Evolutionary conservation across 2,329 filamentous ascomycete species (phyloP), one percentile per base, ranked within the genome.

Genomic region (Scopulariopsis brevicaulis): DNA sequence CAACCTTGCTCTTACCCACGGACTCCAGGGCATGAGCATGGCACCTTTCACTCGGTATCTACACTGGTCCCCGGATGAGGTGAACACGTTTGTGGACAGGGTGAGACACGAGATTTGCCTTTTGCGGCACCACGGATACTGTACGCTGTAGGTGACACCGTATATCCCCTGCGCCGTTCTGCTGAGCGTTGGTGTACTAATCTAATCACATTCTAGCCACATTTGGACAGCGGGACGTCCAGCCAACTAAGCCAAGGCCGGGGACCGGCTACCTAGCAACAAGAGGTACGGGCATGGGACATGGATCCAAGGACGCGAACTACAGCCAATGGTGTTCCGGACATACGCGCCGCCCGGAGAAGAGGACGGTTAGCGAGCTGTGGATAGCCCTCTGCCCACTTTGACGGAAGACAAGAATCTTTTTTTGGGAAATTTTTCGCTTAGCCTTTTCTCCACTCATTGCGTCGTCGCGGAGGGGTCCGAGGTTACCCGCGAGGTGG

Each of bases 1-100:
- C 72, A 91, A 93, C 66, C 74, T 93, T 25, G 86, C 84, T 46
- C 76, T 96, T 63, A 84, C 80, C 12, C 83, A 89, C 66, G 87
- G 87, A 28, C 72, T 95, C 55, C 82, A 90, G 64, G 84, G 85
- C 14, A 75, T 95, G 65, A 86, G 85, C 62, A 70, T 94, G 65
- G 87, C 80, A 40, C 87, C 91, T 8, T 79, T 96, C 66, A 85
- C 82, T 52, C 80, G 71, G 56, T 65, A 67, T 43, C 59, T 69
- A 20, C 63, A 85, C 59, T 67, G 68, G 65, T 65, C 59, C 3
- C 76, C 85, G 50, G 81, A 82, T 56, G 76, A 88, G 60, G 85
- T 95, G 53, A 73, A 77, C 58, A 76, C 77, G 18, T 74, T 95
- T 40, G 75, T 85, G 53, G 72, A 77, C 3, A 77, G 80, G 25